These are phyloP conservation scores for Solanum chilense DNA, from an alignment of 257 asterid genomes.

Conservation along the genomic window DNA sequence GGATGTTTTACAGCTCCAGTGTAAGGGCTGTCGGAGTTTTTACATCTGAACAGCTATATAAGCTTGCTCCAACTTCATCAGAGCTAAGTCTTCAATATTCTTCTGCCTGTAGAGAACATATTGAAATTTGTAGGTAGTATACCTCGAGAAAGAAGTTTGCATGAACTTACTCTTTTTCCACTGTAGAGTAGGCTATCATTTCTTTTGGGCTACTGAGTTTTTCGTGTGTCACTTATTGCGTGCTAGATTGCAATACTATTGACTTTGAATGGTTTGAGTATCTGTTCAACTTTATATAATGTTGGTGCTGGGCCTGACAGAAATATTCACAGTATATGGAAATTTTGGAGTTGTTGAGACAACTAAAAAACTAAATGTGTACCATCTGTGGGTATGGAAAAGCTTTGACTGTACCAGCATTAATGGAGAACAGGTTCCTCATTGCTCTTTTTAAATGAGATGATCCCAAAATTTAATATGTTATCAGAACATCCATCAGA, in stretches of 20 bases:
- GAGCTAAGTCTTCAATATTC: conserved; percentile 14
- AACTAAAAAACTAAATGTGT: not conserved
- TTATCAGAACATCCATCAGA: not conserved
- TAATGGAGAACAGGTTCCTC: not conserved
- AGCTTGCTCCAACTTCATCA: conserved; percentile 21
- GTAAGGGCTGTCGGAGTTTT: conserved; percentile 49
- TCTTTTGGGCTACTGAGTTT: not conserved
- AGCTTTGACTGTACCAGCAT: not conserved
- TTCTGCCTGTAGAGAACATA: conserved; percentile 11
- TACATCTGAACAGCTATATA: conserved; percentile 30
- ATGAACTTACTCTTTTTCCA: not conserved
- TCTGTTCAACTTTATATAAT: not conserved
- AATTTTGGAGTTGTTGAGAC: not conserved
- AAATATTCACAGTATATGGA: not conserved
- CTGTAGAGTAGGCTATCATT: not conserved
- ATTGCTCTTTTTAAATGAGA: not conserved
- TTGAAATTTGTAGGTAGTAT: conserved; percentile 12
- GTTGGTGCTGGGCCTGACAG: not conserved
- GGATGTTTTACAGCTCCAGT: conserved; percentile 26
- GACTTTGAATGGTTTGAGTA: not conserved
- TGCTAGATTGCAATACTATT: not conserved
- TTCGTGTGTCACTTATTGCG: not conserved
- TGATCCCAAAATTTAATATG: not conserved
- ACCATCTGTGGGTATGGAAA: not conserved
- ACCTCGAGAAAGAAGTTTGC: not conserved